Evolutionary conservation across 108 stramenopile species (phyloP).

Genomic region (Pseudonitzschia pungens): DNA sequence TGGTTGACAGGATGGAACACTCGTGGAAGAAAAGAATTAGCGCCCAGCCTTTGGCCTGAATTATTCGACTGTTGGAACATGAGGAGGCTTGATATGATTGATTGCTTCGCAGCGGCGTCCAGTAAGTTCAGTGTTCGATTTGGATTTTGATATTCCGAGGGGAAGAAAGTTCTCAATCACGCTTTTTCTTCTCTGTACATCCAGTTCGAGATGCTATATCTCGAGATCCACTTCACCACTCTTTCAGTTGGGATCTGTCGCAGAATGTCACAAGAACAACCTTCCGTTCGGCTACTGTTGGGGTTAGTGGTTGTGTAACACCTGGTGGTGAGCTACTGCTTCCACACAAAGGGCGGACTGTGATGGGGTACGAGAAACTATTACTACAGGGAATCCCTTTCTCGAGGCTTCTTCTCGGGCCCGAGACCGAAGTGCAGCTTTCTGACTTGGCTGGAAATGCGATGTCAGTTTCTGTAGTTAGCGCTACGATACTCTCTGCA

Average conservation of each 20-base stretch:
- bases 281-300: constrained; percentile 51
- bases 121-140: background rate
- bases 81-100: constrained; percentile 12
- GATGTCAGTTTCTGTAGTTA: constrained; percentile 74
- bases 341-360: constrained; percentile 60
- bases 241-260: constrained; percentile 74
- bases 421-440: constrained; percentile 79
- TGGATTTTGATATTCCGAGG: background rate
- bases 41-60: constrained; percentile 9
- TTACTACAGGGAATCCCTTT: constrained; percentile 77
- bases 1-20: constrained; percentile 15
- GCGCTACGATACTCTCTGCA: constrained; percentile 67
- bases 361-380: constrained; percentile 77
- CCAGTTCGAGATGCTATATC: constrained; percentile 65
- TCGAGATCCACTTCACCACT: constrained; percentile 57
- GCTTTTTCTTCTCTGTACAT: constrained; percentile 23
- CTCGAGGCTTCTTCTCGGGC: constrained; percentile 63
- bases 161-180: background rate
- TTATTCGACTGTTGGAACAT: constrained; percentile 18
- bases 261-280: constrained; percentile 70
- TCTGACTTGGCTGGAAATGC: constrained; percentile 83
- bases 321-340: constrained; percentile 77
- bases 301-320: constrained; percentile 70
- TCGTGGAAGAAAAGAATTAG: constrained; percentile 9
- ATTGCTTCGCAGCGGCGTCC: constrained; percentile 7